Percentiles rank a stretch among this genome's conserved stretches.
phyloP scores from a whole-genome alignment of 2,329 filamentous ascomycete genomes.

The Ophiocordyceps camponoti-rufipedis region DNA sequence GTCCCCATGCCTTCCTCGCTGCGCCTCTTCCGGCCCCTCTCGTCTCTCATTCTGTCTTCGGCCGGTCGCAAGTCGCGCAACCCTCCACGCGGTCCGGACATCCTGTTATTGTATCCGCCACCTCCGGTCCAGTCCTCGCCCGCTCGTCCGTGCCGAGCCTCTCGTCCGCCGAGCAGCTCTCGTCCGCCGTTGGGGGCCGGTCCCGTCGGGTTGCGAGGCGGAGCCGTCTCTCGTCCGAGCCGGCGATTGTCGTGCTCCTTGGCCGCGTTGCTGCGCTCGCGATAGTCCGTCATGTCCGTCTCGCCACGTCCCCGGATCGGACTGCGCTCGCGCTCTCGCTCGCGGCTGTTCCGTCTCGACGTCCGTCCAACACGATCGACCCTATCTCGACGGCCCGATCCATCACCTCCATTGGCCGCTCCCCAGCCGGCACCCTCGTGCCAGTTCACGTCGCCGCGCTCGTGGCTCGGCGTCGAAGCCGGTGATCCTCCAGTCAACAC shows the following conservation, averaged over 20 bases:
- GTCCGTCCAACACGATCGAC: constrained; percentile 20
- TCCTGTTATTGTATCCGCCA: constrained; percentile 9
- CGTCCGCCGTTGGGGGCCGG: constrained; percentile 12
- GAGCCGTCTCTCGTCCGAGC: constrained; percentile 8
- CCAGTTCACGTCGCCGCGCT: constrained; percentile 26
- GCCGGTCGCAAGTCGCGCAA: constrained; percentile 14
- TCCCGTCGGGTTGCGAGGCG: constrained; percentile 12
- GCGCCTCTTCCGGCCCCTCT: constrained; percentile 19
- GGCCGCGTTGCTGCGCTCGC: constrained; percentile 16
- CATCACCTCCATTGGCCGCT: constrained; percentile 13
- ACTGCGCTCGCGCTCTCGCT: constrained; percentile 30
- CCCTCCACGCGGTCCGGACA: constrained; percentile 13
- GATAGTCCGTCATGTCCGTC: constrained; percentile 25
- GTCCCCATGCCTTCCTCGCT: constrained; percentile 28
- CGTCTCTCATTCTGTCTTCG: constrained; percentile 15
- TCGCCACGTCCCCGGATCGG: constrained; percentile 21
- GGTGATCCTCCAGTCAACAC: constrained; percentile 35
- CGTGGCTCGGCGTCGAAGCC: constrained; percentile 27
- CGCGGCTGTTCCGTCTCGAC: constrained; percentile 30
- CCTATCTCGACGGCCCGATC: constrained; percentile 13
- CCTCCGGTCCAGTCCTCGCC: constrained; percentile 6
- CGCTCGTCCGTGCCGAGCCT: constrained; percentile 12
- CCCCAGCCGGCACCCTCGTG: constrained; percentile 15
- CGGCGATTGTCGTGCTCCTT: constrained; percentile 17
- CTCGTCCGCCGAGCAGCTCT: constrained; percentile 12